phyloP scores from a whole-genome alignment of 129 eudicot species.

The Cynara cardunculus region DNA sequence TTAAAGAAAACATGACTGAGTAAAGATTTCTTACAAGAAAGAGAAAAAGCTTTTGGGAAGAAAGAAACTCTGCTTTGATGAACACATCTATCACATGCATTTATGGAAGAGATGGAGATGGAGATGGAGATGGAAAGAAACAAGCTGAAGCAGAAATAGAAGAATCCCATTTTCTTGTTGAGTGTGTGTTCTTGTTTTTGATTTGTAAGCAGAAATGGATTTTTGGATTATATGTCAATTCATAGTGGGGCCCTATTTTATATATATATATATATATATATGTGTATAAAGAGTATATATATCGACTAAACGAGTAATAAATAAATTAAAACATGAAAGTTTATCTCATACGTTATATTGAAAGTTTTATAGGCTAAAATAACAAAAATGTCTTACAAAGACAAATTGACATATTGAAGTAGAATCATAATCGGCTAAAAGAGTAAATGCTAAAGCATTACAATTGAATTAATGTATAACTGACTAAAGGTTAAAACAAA shows the following conservation, averaged over 20 bases:
- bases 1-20: background rate
- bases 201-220: conserved; percentile 1
- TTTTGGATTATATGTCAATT: conserved; percentile 17
- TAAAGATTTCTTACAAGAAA: conserved; percentile 47
- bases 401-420: no score
- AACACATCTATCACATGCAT: conserved; percentile 64
- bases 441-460: background rate
- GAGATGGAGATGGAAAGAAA: conserved; percentile 33
- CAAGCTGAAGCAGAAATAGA: conserved; percentile 10
- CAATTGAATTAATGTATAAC: no score
- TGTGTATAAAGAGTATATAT: background rate
- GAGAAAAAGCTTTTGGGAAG: conserved; percentile 49
- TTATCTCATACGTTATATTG: background rate
- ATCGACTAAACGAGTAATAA: background rate
- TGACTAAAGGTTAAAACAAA: background rate
- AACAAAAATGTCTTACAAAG: background rate
- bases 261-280: no score
- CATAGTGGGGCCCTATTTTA: conserved; percentile 5
- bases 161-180: conserved; percentile 25
- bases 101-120: conserved; percentile 39
- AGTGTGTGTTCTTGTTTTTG: background rate
- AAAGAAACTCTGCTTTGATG: conserved; percentile 60
- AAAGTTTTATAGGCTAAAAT: no score
- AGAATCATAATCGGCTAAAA: no score
- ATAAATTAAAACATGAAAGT: background rate